Evolutionary conservation across 2,329 filamentous ascomycete species (phyloP), one percentile per base, ranked within the genome.

Genomic region (Botryosphaeria agaves): DNA sequence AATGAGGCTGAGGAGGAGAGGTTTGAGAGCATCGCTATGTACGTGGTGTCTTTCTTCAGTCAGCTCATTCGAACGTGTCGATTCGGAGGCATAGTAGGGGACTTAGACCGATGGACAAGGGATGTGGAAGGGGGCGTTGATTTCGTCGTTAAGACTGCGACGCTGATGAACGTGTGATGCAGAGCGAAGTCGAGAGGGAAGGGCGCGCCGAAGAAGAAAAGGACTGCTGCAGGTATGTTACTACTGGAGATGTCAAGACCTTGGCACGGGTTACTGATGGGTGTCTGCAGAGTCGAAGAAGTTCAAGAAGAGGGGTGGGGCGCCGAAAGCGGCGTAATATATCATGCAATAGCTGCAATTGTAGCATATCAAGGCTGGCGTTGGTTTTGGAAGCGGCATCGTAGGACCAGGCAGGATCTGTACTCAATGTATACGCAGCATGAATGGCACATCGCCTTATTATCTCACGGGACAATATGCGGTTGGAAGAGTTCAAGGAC

Each of bases 171-270:
- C n/a, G n/a, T n/a, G n/a, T n/a, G n/a, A n/a, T n/a, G 6, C 25
- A 39, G 37, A 23, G 36, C 45, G 44, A 85, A 82, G 53, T 56
- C 68, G 18, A 75, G 84, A 61, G 85, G 84, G 41, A 94, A 95
- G 64, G 76, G 76, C 32, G 71, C 77, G 26, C 84, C 87, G 5
- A 78, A 91, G 69, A 94, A 92, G 71, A 91, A 89, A 66, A 75
- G 64, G 48, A 73, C 64, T 26, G 56, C 56, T 41, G 55, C 55
- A 34, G 58, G 58, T 60, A 32, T 44, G 48, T 52, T 44, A 38
- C 7, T 46, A n/a, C 15, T 24, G 9, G 5, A 52, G 51, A 53
- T 43, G 46, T 37, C 7, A 14, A 14, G 4, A 4, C 3, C 21
- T 18, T 28, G 34, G 20, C 28, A 31, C 19, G 9, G 6, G 15